Conservation (phyloP, 2,329 filamentous ascomycete genomes). For the Penicillium sp. region DNA sequence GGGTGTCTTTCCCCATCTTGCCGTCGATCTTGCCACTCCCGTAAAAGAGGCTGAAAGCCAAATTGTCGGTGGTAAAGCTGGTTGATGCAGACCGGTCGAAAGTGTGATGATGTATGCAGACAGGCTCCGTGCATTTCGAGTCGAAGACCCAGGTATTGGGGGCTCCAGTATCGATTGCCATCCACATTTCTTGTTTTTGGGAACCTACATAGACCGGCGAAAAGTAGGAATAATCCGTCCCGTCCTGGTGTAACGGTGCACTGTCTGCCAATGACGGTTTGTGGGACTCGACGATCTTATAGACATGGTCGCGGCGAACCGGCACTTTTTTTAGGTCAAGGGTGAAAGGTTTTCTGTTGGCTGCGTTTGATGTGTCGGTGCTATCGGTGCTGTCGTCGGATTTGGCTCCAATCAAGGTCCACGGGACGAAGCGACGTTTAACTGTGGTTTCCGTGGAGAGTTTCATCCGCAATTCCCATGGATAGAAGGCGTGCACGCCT, state of each 20-base stretch:
- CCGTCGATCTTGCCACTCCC: slow-evolving; percentile 74
- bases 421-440: slow-evolving; percentile 34
- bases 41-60: slow-evolving; percentile 61
- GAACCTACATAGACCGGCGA: slow-evolving; percentile 50
- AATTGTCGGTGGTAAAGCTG: slow-evolving; percentile 56
- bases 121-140: slow-evolving; percentile 60
- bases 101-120: slow-evolving; percentile 67
- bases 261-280: slow-evolving; percentile 45
- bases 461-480: slow-evolving; percentile 32
- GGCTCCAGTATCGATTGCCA: slow-evolving; percentile 55
- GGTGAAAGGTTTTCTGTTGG: slow-evolving; percentile 22
- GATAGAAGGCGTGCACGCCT: slow-evolving; percentile 43
- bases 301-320: slow-evolving; percentile 47
- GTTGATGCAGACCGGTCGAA: slow-evolving; percentile 66
- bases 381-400: slow-evolving; percentile 8
- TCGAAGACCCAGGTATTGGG: slow-evolving; percentile 82
- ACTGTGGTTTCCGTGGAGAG: slow-evolving; percentile 13
- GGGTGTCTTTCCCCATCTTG: slow-evolving; percentile 61
- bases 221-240: slow-evolving; percentile 55
- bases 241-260: slow-evolving; percentile 53
- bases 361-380: background rate
- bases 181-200: slow-evolving; percentile 49
- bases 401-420: slow-evolving; percentile 17
- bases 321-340: slow-evolving; percentile 39
- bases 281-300: slow-evolving; percentile 42